phyloP scores from a whole-genome alignment of 1,139 yeast species.

The Suhomyces kunorum region DNA sequence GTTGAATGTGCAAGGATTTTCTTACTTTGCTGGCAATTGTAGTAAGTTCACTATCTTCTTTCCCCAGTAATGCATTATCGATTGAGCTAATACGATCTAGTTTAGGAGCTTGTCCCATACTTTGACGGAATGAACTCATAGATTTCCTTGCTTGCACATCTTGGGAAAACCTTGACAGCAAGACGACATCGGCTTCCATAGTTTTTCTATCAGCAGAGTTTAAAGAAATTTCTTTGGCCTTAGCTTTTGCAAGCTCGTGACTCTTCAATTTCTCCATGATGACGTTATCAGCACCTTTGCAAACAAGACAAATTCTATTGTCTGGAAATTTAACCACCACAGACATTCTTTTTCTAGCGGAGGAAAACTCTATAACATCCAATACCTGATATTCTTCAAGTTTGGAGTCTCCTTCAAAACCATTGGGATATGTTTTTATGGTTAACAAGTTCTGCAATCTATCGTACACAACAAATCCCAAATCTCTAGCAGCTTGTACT shows the following conservation, averaged over 20 bases:
- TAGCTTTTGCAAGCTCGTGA: conserved; percentile 57
- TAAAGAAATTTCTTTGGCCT: conserved; percentile 63
- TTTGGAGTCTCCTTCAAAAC: conserved; percentile 64
- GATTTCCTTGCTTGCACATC: conserved; percentile 34
- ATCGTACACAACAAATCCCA: conserved; percentile 81
- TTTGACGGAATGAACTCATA: conserved; percentile 33
- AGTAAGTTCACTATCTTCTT: conserved; percentile 57
- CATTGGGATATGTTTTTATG: conserved; percentile 79
- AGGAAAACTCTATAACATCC: conserved; percentile 82
- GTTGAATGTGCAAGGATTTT: conserved; percentile 64
- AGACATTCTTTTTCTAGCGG: conserved; percentile 92
- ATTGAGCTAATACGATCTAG: conserved; percentile 39
- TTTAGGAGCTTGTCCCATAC: conserved; percentile 20
- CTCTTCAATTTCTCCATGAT: conserved; percentile 73
- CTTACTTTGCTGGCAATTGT: conserved; percentile 61
- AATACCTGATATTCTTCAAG: conserved; percentile 71
- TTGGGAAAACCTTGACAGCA: conserved; percentile 47
- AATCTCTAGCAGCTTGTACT: conserved; percentile 90
- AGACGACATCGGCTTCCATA: conserved; percentile 78
- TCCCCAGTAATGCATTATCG: conserved; percentile 56
- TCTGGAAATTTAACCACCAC: conserved; percentile 80
- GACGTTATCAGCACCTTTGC: conserved; percentile 97
- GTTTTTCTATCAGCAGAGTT: conserved; percentile 65
- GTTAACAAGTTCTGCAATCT: conserved; percentile 60
- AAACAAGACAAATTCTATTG: conserved; percentile 71